Percentiles rank a stretch among this genome's conserved stretches.
Evolutionary conservation across 2,329 filamentous ascomycete genomes (phyloP).

Genomic region (Fusarium tricinctum): DNA sequence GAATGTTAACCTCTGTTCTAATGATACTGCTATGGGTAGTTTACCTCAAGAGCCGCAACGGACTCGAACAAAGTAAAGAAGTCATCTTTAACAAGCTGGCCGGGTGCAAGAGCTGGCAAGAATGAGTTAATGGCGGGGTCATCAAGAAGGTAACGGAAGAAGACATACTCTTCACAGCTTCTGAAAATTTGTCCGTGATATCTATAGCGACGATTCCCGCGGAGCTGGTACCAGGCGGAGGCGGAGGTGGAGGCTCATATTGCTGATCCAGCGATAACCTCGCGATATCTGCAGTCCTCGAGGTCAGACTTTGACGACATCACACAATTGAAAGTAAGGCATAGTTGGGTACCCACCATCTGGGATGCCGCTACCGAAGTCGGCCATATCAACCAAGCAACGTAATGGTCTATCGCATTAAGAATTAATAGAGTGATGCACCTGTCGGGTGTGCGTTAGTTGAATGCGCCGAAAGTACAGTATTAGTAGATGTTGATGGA

Average conservation of each 20-base stretch:
- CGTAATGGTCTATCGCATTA: constrained; percentile 34
- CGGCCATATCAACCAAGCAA: constrained; percentile 51
- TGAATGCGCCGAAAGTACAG: constrained; percentile 4
- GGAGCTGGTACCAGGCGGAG: constrained; percentile 58
- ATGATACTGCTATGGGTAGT: constrained; percentile 15
- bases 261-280: constrained; percentile 58
- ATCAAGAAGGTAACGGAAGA: constrained; percentile 18
- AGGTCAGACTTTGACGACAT: constrained; percentile 48
- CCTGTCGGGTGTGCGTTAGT: not conserved
- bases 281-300: constrained; percentile 55
- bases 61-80: constrained; percentile 95
- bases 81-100: constrained; percentile 93
- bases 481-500: constrained; percentile 30
- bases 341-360: constrained; percentile 53
- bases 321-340: constrained; percentile 10
- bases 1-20: constrained; percentile 6
- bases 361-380: constrained; percentile 53
- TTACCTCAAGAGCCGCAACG: constrained; percentile 84
- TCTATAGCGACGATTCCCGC: constrained; percentile 69
- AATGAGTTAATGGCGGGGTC: constrained; percentile 43
- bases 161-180: constrained; percentile 66
- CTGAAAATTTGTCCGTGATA: constrained; percentile 69
- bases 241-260: constrained; percentile 50
- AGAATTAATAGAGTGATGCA: constrained; percentile 13
- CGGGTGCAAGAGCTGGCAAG: constrained; percentile 76